Evolutionary conservation across 1,284 basidiomycete genomes (phyloP).

Genomic region (Heterobasidion parviporum): DNA sequence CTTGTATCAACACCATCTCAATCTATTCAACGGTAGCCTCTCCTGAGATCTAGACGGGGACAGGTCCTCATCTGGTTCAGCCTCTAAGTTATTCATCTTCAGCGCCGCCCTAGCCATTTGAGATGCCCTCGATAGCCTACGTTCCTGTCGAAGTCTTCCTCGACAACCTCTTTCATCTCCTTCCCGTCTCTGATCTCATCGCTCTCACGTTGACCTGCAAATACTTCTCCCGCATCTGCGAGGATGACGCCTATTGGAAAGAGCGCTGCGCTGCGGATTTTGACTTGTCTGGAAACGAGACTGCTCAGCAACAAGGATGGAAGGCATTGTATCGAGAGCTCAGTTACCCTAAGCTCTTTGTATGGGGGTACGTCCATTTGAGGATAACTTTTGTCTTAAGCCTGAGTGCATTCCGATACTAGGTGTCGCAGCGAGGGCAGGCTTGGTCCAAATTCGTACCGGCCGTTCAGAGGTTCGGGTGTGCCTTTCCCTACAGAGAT

Average conservation of each 20-base stretch:
- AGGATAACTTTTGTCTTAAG: not conserved
- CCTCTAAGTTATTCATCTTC: no score
- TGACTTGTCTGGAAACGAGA: constrained; percentile 63
- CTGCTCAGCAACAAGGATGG: constrained; percentile 73
- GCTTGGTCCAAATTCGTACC: constrained; percentile 40
- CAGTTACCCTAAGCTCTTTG: constrained; percentile 49
- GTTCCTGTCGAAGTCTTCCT: constrained; percentile 68
- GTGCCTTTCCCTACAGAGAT: constrained; percentile 59
- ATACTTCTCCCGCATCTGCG: constrained; percentile 48
- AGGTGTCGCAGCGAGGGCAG: constrained; percentile 54
- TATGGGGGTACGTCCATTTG: constrained; percentile 63
- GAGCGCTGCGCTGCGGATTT: constrained; percentile 62
- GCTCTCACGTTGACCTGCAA: constrained; percentile 49
- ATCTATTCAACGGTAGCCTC: no score
- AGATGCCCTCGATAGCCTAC: constrained; percentile 29
- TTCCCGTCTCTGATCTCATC: constrained; percentile 51
- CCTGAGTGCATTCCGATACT: constrained; percentile 3
- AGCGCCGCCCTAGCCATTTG: not conserved
- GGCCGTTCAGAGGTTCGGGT: constrained; percentile 28
- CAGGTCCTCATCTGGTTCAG: no score
- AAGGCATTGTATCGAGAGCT: constrained; percentile 74
- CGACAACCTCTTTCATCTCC: constrained; percentile 59
- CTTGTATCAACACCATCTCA: no score
- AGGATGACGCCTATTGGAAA: constrained; percentile 80
- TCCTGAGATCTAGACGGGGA: no score